Evolutionary conservation across 192 early-diverging fungal species (phyloP), one percentile per base, ranked within the genome.

Genomic region (Dissophora globulifera): DNA sequence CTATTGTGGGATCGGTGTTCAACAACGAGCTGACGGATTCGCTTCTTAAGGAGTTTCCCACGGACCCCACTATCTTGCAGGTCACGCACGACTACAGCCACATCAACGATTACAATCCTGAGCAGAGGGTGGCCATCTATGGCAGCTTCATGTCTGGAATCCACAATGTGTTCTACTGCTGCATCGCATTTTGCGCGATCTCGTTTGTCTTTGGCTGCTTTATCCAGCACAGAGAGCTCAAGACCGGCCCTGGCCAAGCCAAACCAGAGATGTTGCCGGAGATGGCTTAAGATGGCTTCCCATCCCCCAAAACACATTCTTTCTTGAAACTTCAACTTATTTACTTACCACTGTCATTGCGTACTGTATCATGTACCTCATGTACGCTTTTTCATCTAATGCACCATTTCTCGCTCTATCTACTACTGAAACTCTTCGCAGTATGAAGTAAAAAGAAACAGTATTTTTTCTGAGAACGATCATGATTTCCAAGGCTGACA

Each of bases 241-340:
- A 75, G 62, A 75, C 71, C 20, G 66, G 60, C 20, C 57, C 71
- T 20, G 66, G 66, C 25, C 71, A 75, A 33, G 35, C 9, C 41
- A 72, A 66, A 48, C 71, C 71, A 16, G 71, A 75, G 62, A 20
- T 75, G 57, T 38, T 57, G 8, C 57, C 57, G 12, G 71, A 75
- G 57, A 69, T 69, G 67, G 67, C 32, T 19, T 69, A 60, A 56
- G 66, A 78, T 19, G 40, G 80, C 25, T 86, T 86, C n/a, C n/a
- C n/a, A n/a, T n/a, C n/a, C n/a, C n/a, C n/a, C n/a, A n/a, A n/a
- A n/a, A n/a, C n/a, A n/a, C n/a, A n/a, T n/a, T n/a, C n/a, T n/a
- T n/a, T n/a, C n/a, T n/a, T n/a, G n/a, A n/a, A n/a, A n/a, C n/a
- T n/a, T n/a, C n/a, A n/a, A n/a, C n/a, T n/a, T n/a, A n/a, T n/a